A percentile compares a stretch with the other conserved stretches of the same genome.
phyloP scores from a whole-genome alignment of 2,329 filamentous ascomycete species.

The Sclerotinia subarctica region DNA sequence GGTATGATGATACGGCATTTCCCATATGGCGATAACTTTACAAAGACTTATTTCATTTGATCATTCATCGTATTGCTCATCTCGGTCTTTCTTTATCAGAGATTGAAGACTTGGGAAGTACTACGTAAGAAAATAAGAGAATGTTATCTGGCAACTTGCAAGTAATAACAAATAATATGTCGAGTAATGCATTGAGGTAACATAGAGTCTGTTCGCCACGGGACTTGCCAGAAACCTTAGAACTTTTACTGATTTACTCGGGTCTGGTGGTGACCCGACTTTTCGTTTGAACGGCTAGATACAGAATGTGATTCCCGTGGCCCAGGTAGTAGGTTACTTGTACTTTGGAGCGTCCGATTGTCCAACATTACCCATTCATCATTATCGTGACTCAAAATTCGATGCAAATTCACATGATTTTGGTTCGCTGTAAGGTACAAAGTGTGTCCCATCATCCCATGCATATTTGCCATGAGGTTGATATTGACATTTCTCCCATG shows the following conservation, averaged over 20 bases:
- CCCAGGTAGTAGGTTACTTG: constrained; percentile 20
- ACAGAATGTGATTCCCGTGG: constrained; percentile 16
- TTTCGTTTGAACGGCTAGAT: constrained; percentile 17
- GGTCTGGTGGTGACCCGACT: constrained; percentile 19
- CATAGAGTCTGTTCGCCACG: constrained; percentile 9
- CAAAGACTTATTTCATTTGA: not conserved
- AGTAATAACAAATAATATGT: not conserved
- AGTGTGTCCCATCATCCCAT: constrained; percentile 6
- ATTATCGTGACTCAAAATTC: not conserved
- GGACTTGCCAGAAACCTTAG: constrained; percentile 13
- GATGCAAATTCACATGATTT: constrained; percentile 12
- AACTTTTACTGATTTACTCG: not conserved
- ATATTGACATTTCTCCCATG: constrained; percentile 29
- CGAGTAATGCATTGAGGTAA: constrained; percentile 15
- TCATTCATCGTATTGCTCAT: constrained; percentile 13
- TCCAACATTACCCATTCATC: not conserved
- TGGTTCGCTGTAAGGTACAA: constrained; percentile 25
- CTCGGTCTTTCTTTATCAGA: constrained; percentile 11
- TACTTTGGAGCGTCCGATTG: constrained; percentile 12
- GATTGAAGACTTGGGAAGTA: constrained; percentile 17
- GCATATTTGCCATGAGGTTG: constrained; percentile 27
- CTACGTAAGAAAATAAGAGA: not conserved
- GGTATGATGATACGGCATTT: not conserved
- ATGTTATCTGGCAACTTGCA: not conserved
- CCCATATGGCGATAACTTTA: not conserved